Evolutionary conservation across 495 filamentous ascomycete species (phyloP).

Genomic region (Xylaria acuta): DNA sequence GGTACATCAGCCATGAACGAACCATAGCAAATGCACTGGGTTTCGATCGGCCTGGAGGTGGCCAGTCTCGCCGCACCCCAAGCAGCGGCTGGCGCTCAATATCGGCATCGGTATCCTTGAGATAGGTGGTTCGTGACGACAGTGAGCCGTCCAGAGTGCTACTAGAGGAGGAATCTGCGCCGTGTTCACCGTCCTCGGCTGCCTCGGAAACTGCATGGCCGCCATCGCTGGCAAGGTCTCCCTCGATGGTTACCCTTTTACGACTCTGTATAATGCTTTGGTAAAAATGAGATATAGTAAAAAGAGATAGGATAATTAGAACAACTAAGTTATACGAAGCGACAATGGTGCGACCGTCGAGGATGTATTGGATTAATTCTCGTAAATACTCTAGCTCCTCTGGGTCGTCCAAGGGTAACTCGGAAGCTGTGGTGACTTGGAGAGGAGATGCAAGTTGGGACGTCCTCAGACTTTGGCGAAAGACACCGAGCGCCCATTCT

Average conservation of each 20-base stretch:
- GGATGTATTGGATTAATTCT: slow-evolving; percentile 41
- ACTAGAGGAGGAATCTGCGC: slow-evolving; percentile 35
- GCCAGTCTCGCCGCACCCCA: slow-evolving; percentile 12
- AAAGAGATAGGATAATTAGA: slow-evolving; percentile 35
- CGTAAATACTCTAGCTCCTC: slow-evolving; percentile 44
- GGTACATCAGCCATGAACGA: slow-evolving; percentile 53
- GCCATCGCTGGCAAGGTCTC: not conserved
- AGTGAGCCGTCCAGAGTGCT: slow-evolving; percentile 36
- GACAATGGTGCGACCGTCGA: slow-evolving; percentile 43
- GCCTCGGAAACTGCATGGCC: slow-evolving; percentile 11
- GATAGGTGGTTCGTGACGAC: slow-evolving; percentile 28
- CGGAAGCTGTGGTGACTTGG: not conserved
- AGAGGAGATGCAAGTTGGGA: slow-evolving; percentile 26
- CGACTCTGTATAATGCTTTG: slow-evolving; percentile 28
- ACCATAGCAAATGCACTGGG: slow-evolving; percentile 24
- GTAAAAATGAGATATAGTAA: slow-evolving; percentile 40
- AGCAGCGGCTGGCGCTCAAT: slow-evolving; percentile 38
- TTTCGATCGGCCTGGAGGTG: slow-evolving; percentile 3
- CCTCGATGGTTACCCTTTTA: slow-evolving; percentile 33
- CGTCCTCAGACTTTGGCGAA: slow-evolving; percentile 34
- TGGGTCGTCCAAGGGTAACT: slow-evolving; percentile 29
- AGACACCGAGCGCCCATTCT: slow-evolving; percentile 30
- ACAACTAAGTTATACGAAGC: slow-evolving; percentile 45
- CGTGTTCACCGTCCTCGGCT: slow-evolving; percentile 30
- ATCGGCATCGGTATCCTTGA: slow-evolving; percentile 31